Percentiles rank a stretch among this genome's conserved stretches.
These are phyloP conservation scores for Geotrichum siamense DNA, from an alignment of 1,139 yeast species.

Conservation along the genomic window DNA sequence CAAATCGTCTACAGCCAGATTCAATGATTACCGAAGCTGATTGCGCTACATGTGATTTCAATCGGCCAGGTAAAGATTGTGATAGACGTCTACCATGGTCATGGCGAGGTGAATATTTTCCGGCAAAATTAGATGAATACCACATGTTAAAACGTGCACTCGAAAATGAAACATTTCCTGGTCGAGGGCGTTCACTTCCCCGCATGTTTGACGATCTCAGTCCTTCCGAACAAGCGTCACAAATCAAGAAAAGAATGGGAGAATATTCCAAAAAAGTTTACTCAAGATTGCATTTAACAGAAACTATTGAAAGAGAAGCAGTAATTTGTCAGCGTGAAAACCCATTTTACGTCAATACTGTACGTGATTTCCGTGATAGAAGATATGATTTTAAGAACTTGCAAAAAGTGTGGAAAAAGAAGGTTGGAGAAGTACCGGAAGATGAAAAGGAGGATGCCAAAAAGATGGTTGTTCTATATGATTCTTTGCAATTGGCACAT, in stretches of 20 bases:
- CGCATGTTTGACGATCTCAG: slow-evolving; percentile 60
- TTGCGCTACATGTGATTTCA: slow-evolving; percentile 96
- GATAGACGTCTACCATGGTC: slow-evolving; percentile 92
- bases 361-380: slow-evolving; percentile 88
- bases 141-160: slow-evolving; percentile 81
- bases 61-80: slow-evolving; percentile 89
- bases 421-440: slow-evolving; percentile 49
- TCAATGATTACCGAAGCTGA: slow-evolving; percentile 94
- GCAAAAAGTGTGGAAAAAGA: slow-evolving; percentile 92
- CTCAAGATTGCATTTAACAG: slow-evolving; percentile 71
- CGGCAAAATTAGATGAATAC: slow-evolving; percentile 88
- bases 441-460: slow-evolving; percentile 73
- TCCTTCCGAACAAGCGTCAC: slow-evolving; percentile 68
- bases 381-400: slow-evolving; percentile 92
- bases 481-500: slow-evolving; percentile 92
- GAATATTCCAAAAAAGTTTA: slow-evolving; percentile 84
- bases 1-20: slow-evolving; percentile 95
- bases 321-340: slow-evolving; percentile 96
- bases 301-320: slow-evolving; percentile 83
- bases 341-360: slow-evolving; percentile 94
- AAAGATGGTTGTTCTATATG: slow-evolving; percentile 90
- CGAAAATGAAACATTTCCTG: slow-evolving; percentile 69
- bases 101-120: slow-evolving; percentile 96
- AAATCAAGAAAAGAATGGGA: slow-evolving; percentile 69
- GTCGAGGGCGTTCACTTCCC: slow-evolving; percentile 41